Base-by-base conservation (phyloP, 345 rosid genomes). In the Mercurialis annua region DNA sequence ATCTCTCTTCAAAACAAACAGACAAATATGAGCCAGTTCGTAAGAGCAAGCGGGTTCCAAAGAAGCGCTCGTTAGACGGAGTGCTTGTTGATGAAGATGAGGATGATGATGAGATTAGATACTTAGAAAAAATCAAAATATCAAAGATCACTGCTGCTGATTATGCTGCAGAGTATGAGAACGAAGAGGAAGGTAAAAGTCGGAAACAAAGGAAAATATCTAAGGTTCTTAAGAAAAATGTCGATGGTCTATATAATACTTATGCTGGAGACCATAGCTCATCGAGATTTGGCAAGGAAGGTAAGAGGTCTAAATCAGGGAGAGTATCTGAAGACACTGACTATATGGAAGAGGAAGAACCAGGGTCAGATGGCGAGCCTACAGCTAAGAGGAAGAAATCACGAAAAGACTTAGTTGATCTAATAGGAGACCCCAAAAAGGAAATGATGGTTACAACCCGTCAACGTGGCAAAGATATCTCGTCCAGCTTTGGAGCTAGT, bases 291-390 rank as follows among this genome's bases (percentile, higher is more conserved):
- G 54, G 52, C 17, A 69, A 69, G 40, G 73, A 49, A 20, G 42
- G 23, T 52, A 65, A 52, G 66, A 75, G 65, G 48, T 59, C 74
- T 18, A 74, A 69, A 60, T 58, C 71, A 31, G 74, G 63, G 36
- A 59, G 61, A 50, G 52, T 36, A 26, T 75, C 47, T 29, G 78
- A 65, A 26, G 78, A 75, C 54, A 60, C 38, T 59, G 78, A 70
- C 42, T 75, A 75, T 59, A 16, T 82, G 26, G 85, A 82, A 70
- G 86, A 76, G 51, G 74, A 75, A 46, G 78, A 75, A 26, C 40
- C 23, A 20, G 74, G 44, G 0, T 75, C 78, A 24, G 74, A 75
- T 65, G 74, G 63, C 27, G 74, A 75, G 48, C 71, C 67, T 24
- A 10, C 29, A 38, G n/a, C 57, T 21, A 69, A 59, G 59, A 75